Evolutionary conservation across 2,329 filamentous ascomycete genomes (phyloP), one percentile per base, ranked within the genome.

Genomic region (Thermomyces lanuginosus): DNA sequence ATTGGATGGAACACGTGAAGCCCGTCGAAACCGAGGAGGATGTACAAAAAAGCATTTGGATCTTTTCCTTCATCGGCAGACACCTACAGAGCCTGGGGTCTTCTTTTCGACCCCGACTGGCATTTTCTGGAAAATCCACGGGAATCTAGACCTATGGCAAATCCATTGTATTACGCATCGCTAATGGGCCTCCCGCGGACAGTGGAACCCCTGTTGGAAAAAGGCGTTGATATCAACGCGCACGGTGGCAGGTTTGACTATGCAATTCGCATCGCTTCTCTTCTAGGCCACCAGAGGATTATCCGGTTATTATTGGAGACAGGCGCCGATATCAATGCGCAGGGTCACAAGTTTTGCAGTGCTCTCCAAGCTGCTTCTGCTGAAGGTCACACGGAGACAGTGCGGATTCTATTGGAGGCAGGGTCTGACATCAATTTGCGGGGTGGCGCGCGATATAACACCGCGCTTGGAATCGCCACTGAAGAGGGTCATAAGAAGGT

Each of bases 181-280:
- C 28, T 25, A 8, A 30, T 30, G 3, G 33, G 40, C 16, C 26
- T 38, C 15, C 11, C 32, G 8, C 20, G 33, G 1, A 24, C 42
- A 1, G 26, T 49, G 3, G 22, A 37, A 24, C 16, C 39, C 2
- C 34, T 50, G 13, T 31, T 49, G 9, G 31, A 43, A 6, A 28
- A 32, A 15, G 38, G 39, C 11, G 46, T 43, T 6, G 29, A 39
- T 20, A 22, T 38, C 14, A 33, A 34, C 26, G 15, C 24, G 13
- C 24, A 10, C 4, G 24, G 16, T 11, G 10, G 16, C 8, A 2
- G 14, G 2, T 27, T 12, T 27, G n/a, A 20, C 11, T 13, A 18
- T 21, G 17, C 16, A 15, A 17, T 19, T 8, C 25, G 16, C 14
- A 6, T 6, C 22, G 17, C 25, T 21, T 2, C 17, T 21, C 4